Evolutionary conservation across 805 yeast genomes (phyloP).

Genomic region (Priceomyces castillae): DNA sequence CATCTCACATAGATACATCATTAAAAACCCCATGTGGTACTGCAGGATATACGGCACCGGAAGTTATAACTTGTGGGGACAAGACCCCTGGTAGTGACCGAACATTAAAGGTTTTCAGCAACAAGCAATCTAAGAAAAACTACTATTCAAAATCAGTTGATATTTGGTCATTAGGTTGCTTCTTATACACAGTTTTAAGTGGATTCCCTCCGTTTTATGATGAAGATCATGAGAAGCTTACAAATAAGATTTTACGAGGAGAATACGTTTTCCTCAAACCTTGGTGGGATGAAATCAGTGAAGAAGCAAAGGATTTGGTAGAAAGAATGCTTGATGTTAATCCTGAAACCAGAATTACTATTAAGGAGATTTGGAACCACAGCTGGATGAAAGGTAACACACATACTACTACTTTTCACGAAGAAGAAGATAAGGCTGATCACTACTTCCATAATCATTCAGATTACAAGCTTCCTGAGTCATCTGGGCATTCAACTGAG

Average conservation of each 20-base stretch:
- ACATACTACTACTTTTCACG: background rate
- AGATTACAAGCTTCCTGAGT: background rate
- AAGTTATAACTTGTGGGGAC: conserved; percentile 47
- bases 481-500: conserved; percentile 4
- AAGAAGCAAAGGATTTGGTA: conserved; percentile 68
- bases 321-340: conserved; percentile 64
- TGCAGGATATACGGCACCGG: conserved; percentile 75
- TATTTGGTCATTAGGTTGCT: conserved; percentile 74
- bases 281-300: conserved; percentile 85
- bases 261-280: conserved; percentile 73
- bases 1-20: conserved; percentile 10
- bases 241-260: conserved; percentile 68
- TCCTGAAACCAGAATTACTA: conserved; percentile 64
- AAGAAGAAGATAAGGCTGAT: background rate
- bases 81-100: conserved; percentile 10
- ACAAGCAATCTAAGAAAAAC: conserved; percentile 35
- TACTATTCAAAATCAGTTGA: conserved; percentile 66
- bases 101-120: conserved; percentile 10
- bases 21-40: conserved; percentile 77
- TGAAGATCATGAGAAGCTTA: conserved; percentile 58
- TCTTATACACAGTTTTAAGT: conserved; percentile 62
- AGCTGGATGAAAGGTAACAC: conserved; percentile 53
- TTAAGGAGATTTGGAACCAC: conserved; percentile 64
- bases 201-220: conserved; percentile 80
- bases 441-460: conserved; percentile 3